A percentile compares a stretch with the other conserved stretches of the same genome.
These are phyloP conservation scores for Polyporus tsugae DNA, from an alignment of 1,284 basidiomycete species.

Conservation along the genomic window DNA sequence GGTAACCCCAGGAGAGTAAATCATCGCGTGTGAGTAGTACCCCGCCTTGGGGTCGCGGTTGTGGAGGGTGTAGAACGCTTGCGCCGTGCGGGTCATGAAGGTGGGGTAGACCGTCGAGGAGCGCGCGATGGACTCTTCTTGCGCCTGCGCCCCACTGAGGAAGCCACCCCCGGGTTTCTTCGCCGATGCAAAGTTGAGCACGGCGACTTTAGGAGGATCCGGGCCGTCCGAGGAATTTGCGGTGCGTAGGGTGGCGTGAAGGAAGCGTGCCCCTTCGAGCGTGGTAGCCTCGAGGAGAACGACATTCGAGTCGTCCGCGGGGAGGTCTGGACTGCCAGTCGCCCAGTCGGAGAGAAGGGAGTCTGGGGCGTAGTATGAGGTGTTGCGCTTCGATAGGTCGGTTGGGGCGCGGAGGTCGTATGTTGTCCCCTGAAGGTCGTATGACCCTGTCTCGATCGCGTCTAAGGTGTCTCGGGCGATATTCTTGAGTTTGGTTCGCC, in stretches of 20 bases:
- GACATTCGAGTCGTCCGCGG: slow-evolving; percentile 38
- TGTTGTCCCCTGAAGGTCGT: slow-evolving; percentile 32
- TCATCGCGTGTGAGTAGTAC: slow-evolving; percentile 73
- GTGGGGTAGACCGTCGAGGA: slow-evolving; percentile 69
- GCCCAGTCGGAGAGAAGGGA: slow-evolving; percentile 49
- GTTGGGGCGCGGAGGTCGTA: slow-evolving; percentile 45
- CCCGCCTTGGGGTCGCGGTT: slow-evolving; percentile 56
- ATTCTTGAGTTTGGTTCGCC: slow-evolving; percentile 31
- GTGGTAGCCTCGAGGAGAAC: slow-evolving; percentile 62
- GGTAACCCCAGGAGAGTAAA: slow-evolving; percentile 66
- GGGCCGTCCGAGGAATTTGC: slow-evolving; percentile 21
- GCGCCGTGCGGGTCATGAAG: slow-evolving; percentile 59
- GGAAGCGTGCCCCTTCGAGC: slow-evolving; percentile 54
- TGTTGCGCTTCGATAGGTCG: slow-evolving; percentile 47
- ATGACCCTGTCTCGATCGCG: slow-evolving; percentile 43
- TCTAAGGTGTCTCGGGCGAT: slow-evolving; percentile 45
- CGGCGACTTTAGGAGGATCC: slow-evolving; percentile 51
- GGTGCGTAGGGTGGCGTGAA: slow-evolving; percentile 28
- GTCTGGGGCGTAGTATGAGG: slow-evolving; percentile 52
- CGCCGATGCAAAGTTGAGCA: slow-evolving; percentile 77
- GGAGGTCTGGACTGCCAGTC: slow-evolving; percentile 31
- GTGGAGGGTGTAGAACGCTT: slow-evolving; percentile 66
- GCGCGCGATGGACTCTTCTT: slow-evolving; percentile 78
- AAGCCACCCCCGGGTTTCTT: slow-evolving; percentile 77
- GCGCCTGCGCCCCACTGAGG: slow-evolving; percentile 67